These are phyloP conservation scores for Solanum lycopersicoides DNA, from an alignment of 257 asterid species.

Conservation along the genomic window DNA sequence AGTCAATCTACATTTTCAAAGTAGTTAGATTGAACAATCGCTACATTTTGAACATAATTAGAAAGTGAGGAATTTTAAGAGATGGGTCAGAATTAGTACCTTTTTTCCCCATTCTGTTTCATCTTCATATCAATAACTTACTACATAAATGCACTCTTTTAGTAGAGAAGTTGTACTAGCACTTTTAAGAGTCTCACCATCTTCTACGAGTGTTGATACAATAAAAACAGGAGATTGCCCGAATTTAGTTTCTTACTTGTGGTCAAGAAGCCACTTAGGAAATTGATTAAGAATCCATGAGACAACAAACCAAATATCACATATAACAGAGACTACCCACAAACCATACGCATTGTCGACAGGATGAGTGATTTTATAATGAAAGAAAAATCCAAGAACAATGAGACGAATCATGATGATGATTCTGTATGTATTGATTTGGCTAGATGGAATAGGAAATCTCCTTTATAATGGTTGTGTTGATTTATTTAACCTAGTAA, in stretches of 20 bases:
- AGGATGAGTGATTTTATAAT: constrained; percentile 18
- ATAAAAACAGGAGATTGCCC: constrained; percentile 21
- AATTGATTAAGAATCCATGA: constrained; percentile 31
- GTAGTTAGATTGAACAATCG: neutral
- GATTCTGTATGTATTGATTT: constrained; percentile 19
- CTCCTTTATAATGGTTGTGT: constrained; percentile 23
- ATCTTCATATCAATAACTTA: constrained; percentile 27
- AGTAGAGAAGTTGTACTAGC: constrained; percentile 12
- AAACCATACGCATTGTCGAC: constrained; percentile 12
- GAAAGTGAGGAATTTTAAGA: neutral
- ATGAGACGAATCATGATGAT: constrained; percentile 19
- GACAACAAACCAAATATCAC: constrained; percentile 29
- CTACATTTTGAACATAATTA: neutral
- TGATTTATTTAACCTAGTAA: constrained; percentile 16
- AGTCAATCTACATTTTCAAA: constrained; percentile 13
- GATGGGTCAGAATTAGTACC: neutral
- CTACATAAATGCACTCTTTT: neutral
- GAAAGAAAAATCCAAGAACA: constrained; percentile 20
- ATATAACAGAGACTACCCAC: constrained; percentile 24
- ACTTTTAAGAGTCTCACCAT: constrained; percentile 11
- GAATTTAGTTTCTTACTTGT: constrained; percentile 16
- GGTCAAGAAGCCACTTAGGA: constrained; percentile 24
- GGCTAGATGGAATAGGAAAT: constrained; percentile 16
- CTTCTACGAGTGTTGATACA: constrained; percentile 12
- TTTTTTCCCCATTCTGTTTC: constrained; percentile 34